Percentiles rank a stretch among this genome's conserved stretches.
These are phyloP conservation scores for Eucalyptus coolabah DNA, from an alignment of 345 rosid genomes.

Conservation along the genomic window DNA sequence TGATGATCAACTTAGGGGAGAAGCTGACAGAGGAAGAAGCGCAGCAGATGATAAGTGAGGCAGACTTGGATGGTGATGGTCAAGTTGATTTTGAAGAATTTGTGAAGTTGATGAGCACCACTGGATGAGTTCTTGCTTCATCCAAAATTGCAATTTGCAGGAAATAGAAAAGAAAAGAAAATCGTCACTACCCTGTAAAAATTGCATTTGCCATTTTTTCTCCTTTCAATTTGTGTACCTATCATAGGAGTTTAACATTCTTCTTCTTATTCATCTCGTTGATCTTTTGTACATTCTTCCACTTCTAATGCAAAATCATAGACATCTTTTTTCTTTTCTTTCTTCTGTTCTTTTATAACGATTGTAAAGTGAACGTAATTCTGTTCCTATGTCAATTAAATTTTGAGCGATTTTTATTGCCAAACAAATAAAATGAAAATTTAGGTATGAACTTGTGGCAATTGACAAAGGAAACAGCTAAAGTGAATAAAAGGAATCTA, in stretches of 20 bases:
- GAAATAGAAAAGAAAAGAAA: neutral
- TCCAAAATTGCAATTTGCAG: neutral
- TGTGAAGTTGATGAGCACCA: conserved; percentile 64
- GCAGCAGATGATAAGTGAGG: conserved; percentile 84
- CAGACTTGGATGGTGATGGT: conserved; percentile 94
- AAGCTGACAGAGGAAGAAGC: conserved; percentile 81
- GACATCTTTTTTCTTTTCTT: neutral
- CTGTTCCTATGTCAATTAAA: neutral
- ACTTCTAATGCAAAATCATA: neutral
- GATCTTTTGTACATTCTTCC: neutral
- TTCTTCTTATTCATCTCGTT: neutral
- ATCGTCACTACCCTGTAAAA: neutral
- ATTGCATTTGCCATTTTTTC: neutral
- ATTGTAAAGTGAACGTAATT: neutral
- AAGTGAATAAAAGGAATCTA: neutral
- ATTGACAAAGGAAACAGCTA: neutral
- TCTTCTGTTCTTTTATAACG: neutral
- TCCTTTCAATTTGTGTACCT: neutral
- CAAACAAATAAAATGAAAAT: neutral
- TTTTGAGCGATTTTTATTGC: neutral
- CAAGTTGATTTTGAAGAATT: conserved; percentile 84
- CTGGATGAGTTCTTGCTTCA: neutral
- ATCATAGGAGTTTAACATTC: neutral
- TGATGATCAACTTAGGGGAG: conserved; percentile 92
- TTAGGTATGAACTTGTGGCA: neutral